Conservation (phyloP, 768 basidiomycete species). For the Dioszegia crocea region DNA sequence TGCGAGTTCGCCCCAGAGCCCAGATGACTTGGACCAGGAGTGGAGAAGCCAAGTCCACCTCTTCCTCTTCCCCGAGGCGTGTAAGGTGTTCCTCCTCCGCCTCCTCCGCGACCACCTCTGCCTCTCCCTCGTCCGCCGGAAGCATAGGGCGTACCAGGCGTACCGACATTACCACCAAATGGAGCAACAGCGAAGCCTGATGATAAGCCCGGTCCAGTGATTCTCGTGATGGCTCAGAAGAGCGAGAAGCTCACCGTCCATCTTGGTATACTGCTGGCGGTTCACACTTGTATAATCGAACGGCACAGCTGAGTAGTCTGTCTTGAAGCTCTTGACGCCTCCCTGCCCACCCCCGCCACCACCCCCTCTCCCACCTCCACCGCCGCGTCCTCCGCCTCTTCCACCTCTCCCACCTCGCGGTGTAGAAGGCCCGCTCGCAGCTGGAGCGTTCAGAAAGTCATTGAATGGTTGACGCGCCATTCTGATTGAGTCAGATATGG, state of each 20-base stretch:
- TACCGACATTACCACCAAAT: conserved; percentile 12
- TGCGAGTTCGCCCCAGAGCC: not conserved
- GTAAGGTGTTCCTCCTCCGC: conserved; percentile 2
- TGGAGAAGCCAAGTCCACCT: not conserved
- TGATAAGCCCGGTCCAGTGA: not conserved
- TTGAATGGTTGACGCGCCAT: conserved; percentile 22
- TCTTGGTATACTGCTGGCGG: conserved; percentile 33
- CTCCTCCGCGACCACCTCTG: conserved; percentile 16
- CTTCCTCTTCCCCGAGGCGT: conserved; percentile 10
- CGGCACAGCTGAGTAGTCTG: conserved; percentile 33
- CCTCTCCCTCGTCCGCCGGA: conserved; percentile 16
- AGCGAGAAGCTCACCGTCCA: conserved; percentile 30
- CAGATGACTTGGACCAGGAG: not conserved
- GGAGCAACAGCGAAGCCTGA: conserved; percentile 34
- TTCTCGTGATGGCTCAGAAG: not conserved
- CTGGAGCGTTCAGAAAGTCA: conserved; percentile 30
- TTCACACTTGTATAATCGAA: conserved; percentile 37
- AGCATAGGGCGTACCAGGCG: conserved; percentile 8
- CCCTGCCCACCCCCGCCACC: conserved; percentile 10
- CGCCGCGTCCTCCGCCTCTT: conserved; percentile 13
- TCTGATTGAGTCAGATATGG: not conserved
- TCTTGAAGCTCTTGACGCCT: conserved; percentile 14
- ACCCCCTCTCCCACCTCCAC: conserved; percentile 15
- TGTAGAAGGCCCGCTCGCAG: conserved; percentile 18
- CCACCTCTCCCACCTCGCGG: conserved; percentile 22